Conservation (phyloP, 495 filamentous ascomycete genomes). For the Haplographium delicatum region DNA sequence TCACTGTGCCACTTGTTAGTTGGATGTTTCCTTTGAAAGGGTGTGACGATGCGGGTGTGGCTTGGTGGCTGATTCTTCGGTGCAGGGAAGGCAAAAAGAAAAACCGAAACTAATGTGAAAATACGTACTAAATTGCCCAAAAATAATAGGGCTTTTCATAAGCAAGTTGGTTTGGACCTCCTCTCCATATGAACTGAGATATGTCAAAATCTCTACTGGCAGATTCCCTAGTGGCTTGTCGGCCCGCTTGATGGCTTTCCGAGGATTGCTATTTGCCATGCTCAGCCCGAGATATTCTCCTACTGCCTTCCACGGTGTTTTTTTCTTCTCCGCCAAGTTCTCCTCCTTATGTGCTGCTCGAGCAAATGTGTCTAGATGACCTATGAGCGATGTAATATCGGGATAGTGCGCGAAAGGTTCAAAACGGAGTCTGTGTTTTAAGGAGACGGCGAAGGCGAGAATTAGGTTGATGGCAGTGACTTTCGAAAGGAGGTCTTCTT, state of each 20-base stretch:
- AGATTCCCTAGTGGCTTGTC: constrained; percentile 63
- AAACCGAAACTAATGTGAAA: no score
- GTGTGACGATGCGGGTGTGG: neutral
- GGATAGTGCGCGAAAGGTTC: constrained; percentile 77
- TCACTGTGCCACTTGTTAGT: constrained; percentile 18
- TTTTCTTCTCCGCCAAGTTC: constrained; percentile 35
- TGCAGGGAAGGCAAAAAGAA: no score
- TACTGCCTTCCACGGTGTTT: constrained; percentile 48
- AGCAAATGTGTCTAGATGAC: constrained; percentile 65
- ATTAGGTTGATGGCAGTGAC: constrained; percentile 72
- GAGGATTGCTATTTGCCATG: constrained; percentile 66
- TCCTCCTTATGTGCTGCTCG: constrained; percentile 55
- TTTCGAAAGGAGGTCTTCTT: constrained; percentile 69
- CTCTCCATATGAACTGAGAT: constrained; percentile 63
- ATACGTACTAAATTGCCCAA: constrained; percentile 20
- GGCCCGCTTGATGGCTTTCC: constrained; percentile 64
- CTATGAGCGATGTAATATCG: constrained; percentile 53
- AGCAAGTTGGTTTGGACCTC: constrained; percentile 48
- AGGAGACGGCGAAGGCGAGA: constrained; percentile 66
- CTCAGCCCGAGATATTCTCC: constrained; percentile 69
- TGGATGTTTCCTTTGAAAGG: no score
- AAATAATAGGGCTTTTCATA: constrained; percentile 36
- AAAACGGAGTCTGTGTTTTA: constrained; percentile 86
- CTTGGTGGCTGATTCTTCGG: no score
- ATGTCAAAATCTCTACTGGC: constrained; percentile 71